Conservation (phyloP, 306 rosid genomes). For the Arachis stenosperma region DNA sequence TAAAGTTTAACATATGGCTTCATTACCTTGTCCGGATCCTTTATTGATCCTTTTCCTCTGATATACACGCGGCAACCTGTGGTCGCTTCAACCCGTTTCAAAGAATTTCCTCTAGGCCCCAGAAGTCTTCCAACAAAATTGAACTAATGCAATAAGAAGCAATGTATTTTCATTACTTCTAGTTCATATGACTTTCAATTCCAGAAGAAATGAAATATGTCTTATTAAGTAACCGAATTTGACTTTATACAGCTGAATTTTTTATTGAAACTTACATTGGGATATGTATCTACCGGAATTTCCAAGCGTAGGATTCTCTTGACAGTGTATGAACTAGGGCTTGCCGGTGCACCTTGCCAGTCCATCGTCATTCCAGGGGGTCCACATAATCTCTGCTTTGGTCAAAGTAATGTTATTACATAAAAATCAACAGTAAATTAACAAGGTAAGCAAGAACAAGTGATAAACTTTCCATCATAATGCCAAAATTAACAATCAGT, state of each 20-base stretch:
- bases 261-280: slow-evolving; percentile 65
- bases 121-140: slow-evolving; percentile 97
- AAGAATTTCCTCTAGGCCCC: slow-evolving; percentile 95
- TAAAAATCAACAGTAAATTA: neutral
- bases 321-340: slow-evolving; percentile 92
- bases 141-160: slow-evolving; percentile 62
- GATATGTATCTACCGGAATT: slow-evolving; percentile 91
- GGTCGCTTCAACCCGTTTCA: slow-evolving; percentile 94
- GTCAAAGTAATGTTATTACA: slow-evolving; percentile 25
- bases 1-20: slow-evolving; percentile 10
- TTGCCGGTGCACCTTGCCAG: slow-evolving; percentile 98
- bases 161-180: slow-evolving; percentile 35
- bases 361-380: slow-evolving; percentile 94
- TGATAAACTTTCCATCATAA: neutral
- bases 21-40: slow-evolving; percentile 88
- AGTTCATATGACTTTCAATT: slow-evolving; percentile 16
- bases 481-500: slow-evolving; percentile 17
- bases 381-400: slow-evolving; percentile 75
- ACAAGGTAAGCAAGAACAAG: slow-evolving; percentile 24
- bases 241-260: slow-evolving; percentile 14
- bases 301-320: slow-evolving; percentile 94
- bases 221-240: slow-evolving; percentile 39
- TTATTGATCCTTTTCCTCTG: slow-evolving; percentile 92
- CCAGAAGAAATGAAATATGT: slow-evolving; percentile 20
- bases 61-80: slow-evolving; percentile 96